These are phyloP conservation scores for Citrus hindsii DNA, from an alignment of 345 rosid genomes.

Conservation along the genomic window DNA sequence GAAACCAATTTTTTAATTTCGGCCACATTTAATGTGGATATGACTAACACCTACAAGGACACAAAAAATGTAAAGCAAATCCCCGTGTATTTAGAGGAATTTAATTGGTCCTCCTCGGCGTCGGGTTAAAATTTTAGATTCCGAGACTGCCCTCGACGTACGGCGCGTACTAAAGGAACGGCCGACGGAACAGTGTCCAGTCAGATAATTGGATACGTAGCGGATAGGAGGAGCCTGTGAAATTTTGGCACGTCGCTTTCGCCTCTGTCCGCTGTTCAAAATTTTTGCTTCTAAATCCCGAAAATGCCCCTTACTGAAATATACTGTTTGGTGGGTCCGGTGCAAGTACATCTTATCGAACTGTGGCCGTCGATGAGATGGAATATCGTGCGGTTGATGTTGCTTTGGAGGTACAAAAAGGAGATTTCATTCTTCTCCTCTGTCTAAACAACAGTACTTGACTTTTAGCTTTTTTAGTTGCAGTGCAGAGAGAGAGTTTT, in stretches of 20 bases:
- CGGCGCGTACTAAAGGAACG: not conserved
- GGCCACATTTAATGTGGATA: too few relatives aligned
- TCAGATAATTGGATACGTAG: fast-evolving
- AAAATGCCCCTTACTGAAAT: not conserved
- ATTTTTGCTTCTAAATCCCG: not conserved
- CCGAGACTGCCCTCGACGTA: not conserved
- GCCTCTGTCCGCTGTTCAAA: not conserved
- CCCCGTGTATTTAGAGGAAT: too few relatives aligned
- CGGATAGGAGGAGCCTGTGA: not conserved
- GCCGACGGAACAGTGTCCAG: not conserved
- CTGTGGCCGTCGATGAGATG: not conserved
- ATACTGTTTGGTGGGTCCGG: not conserved
- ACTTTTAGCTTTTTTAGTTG: not conserved
- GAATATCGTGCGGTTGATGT: not conserved
- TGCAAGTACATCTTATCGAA: not conserved
- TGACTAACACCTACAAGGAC: too few relatives aligned
- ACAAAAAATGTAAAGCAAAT: too few relatives aligned
- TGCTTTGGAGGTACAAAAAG: not conserved
- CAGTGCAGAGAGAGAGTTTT: not conserved
- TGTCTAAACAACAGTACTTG: not conserved
- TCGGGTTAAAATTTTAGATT: too few relatives aligned
- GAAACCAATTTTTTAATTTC: too few relatives aligned
- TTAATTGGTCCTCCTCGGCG: too few relatives aligned
- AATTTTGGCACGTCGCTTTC: not conserved
- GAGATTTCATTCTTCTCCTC: not conserved